Base-by-base conservation (phyloP, 176 grass and related monocot species). In the Aegilops bicornis region DNA sequence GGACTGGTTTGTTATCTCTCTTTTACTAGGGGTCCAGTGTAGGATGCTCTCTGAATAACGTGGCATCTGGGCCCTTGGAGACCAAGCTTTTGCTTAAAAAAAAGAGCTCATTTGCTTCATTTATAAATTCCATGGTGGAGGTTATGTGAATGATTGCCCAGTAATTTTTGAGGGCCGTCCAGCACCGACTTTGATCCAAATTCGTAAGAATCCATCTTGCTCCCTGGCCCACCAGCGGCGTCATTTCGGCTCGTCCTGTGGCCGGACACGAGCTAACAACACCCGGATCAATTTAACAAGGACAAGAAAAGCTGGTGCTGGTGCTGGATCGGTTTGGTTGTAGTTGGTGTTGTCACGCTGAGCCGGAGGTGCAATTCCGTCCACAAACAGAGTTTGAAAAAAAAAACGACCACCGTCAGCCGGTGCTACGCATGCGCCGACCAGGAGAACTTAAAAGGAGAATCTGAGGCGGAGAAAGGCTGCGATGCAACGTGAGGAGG, bases 111-210 rank as follows among this genome's bases (percentile, higher is more conserved):
- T 17, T 48, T 17, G 48, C 14, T 23, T 73, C 8, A 43, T 23
- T 71, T 23, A 37, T 40, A 43, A 43, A 43, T 27, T 45, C 5
- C 17, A 32, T 67, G 14, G 64, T 33, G 29, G 64, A 67, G 29
- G 64, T 43, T 73, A 5, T 48, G 71, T 13, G 11, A 14, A 52
- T 87, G 85, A 75, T 75, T 37, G 37, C 22, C 20, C 0, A 43
- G 36, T 43, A 1, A 73, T 16, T 73, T 73, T 42, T 73, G 65
- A 65, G 73, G 62, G 73, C 84, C 84, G 79, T 42, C 73, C 79
- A 78, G 23, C 79, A 77, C 88, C 84, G 64, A 83, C 79, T 80
- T 43, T 66, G 60, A 77, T 60, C 22, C 73, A 64, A 81, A 86
- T 31, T 27, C 3, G 6, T 32, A 22, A 72, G 10, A 47, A 69